Evolutionary conservation across 768 basidiomycete species (phyloP), one percentile per base, ranked within the genome.

Genomic region (Lactarius vividus): DNA sequence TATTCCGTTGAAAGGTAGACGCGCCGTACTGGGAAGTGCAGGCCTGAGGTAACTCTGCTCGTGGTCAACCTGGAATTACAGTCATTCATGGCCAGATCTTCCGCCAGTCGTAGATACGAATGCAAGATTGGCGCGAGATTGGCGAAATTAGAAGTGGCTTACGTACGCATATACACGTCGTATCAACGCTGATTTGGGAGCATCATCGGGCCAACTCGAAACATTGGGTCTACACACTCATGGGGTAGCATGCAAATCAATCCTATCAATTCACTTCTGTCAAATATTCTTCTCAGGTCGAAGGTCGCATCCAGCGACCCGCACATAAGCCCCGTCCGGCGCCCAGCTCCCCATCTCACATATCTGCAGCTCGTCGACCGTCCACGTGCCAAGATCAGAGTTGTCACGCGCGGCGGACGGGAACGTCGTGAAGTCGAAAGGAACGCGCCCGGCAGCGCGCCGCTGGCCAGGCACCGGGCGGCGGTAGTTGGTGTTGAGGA

Each of bases 311-410:
- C 44, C 46, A 49, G 23, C 46, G n/a, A 49, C 23, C 46, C 46
- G 46, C 46, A 49, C 46, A 49, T 26, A 49, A 23, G 46, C 46
- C 23, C 23, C 23, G 11, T 26, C 80, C 0, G 78, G 78, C 0
- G 84, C 87, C 69, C 80, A 81, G 69, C 88, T 49, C 23, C 46
- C 46, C 46, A 49, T 26, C 49, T 52, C 49, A 15, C 49, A 52
- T 52, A 52, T 52, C 26, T 52, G 49, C 49, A 52, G 13, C 49
- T 52, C 49, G 13, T 52, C 49, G 7, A 52, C 49, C n/a, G 49
- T 15, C 46, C 26, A 52, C 26, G 13, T 26, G 6, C 89, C 88
- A 26, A 89, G 78, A 40, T 84, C 69, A 28, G 85, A 79, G 4
- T 64, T 59, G 18, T 23, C n/a, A 23, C 23, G n/a, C 11, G 57